phyloP scores from a whole-genome alignment of 768 basidiomycete genomes.

The Guyanaporus albipodus region DNA sequence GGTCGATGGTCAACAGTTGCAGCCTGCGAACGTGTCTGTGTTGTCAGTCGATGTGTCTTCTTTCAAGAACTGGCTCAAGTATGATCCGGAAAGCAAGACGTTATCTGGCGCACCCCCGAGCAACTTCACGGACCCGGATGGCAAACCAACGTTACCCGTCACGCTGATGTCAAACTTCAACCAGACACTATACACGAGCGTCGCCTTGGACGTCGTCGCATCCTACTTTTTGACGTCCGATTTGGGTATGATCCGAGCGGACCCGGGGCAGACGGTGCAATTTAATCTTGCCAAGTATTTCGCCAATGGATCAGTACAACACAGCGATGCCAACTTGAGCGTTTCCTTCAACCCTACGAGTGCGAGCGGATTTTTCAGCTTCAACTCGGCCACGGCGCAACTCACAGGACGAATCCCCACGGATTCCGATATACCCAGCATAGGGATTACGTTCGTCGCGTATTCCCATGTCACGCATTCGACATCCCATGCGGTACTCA shows the following conservation, averaged over 20 bases:
- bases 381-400: slow-evolving; percentile 41
- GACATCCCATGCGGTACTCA: slow-evolving; percentile 61
- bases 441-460: slow-evolving; percentile 60
- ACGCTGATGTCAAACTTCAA: slow-evolving; percentile 61
- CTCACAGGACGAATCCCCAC: slow-evolving; percentile 56
- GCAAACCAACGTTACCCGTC: slow-evolving; percentile 49
- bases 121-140: slow-evolving; percentile 33
- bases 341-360: slow-evolving; percentile 51
- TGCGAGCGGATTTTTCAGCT: slow-evolving; percentile 49
- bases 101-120: slow-evolving; percentile 64
- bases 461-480: slow-evolving; percentile 65
- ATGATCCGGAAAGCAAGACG: slow-evolving; percentile 50
- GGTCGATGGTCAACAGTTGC: slow-evolving; percentile 57
- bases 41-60: slow-evolving; percentile 58
- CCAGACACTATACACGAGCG: slow-evolving; percentile 59
- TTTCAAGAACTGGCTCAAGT: slow-evolving; percentile 55
- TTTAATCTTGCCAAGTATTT: slow-evolving; percentile 57
- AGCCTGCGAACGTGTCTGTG: slow-evolving; percentile 51
- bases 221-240: slow-evolving; percentile 64
- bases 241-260: slow-evolving; percentile 53
- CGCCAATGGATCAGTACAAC: slow-evolving; percentile 41
- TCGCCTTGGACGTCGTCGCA: slow-evolving; percentile 63
- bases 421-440: slow-evolving; percentile 38
- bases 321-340: slow-evolving; percentile 48
- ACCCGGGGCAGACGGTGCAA: slow-evolving; percentile 46